A percentile compares a stretch with the other conserved stretches of the same genome.
Conservation (phyloP, 495 filamentous ascomycete genomes). For the Hypoxylon lienhwacheense region DNA sequence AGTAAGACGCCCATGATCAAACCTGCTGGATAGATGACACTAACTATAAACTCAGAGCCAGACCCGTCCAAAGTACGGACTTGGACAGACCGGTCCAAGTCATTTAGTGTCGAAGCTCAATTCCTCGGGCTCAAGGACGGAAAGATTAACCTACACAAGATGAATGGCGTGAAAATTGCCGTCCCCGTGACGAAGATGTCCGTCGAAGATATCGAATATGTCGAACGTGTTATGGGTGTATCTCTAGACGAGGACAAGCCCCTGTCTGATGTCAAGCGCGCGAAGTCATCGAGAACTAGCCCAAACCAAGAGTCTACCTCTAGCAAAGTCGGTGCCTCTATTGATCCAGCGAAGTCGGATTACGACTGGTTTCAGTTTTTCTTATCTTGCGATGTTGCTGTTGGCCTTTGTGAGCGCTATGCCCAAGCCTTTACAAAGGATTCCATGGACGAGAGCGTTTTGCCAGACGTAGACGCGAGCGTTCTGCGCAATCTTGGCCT, state of each 20-base stretch:
- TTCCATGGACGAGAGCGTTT: constrained; percentile 89
- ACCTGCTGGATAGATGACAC: background rate
- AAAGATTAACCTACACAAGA: constrained; percentile 97
- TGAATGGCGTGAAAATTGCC: constrained; percentile 97
- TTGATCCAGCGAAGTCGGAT: constrained; percentile 64
- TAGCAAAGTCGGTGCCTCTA: constrained; percentile 47
- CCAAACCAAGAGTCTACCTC: constrained; percentile 33
- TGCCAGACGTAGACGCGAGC: constrained; percentile 82
- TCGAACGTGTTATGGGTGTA: constrained; percentile 80
- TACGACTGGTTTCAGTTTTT: constrained; percentile 99
- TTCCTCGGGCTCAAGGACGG: constrained; percentile 92
- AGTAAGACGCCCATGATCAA: constrained; percentile 59
- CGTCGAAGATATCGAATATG: constrained; percentile 89
- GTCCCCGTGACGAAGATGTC: constrained; percentile 96
- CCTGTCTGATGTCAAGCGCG: constrained; percentile 71
- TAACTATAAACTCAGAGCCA: constrained; percentile 61
- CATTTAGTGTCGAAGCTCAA: constrained; percentile 96
- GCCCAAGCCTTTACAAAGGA: constrained; percentile 83
- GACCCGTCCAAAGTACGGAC: constrained; percentile 80
- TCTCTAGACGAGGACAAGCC: constrained; percentile 98
- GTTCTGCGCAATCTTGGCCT: constrained; percentile 83
- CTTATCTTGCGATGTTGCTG: constrained; percentile 83
- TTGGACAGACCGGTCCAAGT: constrained; percentile 93
- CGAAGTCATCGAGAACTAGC: constrained; percentile 36
- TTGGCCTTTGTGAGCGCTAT: constrained; percentile 91